A percentile compares a stretch with the other conserved stretches of the same genome.
These are phyloP conservation scores for Amylocystis lapponica DNA, from an alignment of 768 basidiomycete species.

Conservation along the genomic window DNA sequence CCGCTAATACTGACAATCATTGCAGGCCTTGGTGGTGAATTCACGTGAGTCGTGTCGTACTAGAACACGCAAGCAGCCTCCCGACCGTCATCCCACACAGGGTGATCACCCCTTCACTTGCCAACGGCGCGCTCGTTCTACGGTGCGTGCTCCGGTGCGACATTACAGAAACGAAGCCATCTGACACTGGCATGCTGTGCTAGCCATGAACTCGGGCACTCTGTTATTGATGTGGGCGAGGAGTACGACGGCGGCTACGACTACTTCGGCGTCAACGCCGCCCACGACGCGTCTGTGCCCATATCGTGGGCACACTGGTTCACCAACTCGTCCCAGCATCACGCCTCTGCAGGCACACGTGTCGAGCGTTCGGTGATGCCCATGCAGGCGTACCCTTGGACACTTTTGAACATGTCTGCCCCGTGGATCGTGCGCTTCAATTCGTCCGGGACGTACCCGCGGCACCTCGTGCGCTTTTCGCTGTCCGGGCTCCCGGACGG, in stretches of 20 bases:
- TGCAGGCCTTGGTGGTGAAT: constrained; percentile 70
- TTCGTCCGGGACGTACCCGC: constrained; percentile 58
- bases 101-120: constrained; percentile 66
- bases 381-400: constrained; percentile 73
- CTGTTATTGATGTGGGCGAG: constrained; percentile 73
- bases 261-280: constrained; percentile 68
- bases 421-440: constrained; percentile 57
- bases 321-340: constrained; percentile 18
- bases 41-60: constrained; percentile 48
- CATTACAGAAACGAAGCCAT: neutral
- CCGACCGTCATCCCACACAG: constrained; percentile 28
- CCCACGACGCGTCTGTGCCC: constrained; percentile 33
- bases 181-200: neutral
- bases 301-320: constrained; percentile 76
- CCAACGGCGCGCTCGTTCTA: constrained; percentile 70
- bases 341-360: constrained; percentile 24
- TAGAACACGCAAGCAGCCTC: neutral
- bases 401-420: constrained; percentile 52
- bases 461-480: constrained; percentile 64
- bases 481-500: constrained; percentile 60
- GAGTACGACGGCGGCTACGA: constrained; percentile 77
- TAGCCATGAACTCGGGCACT: constrained; percentile 73
- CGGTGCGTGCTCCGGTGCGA: constrained; percentile 27
- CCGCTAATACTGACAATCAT: no score
- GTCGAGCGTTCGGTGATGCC: constrained; percentile 72